These are phyloP conservation scores for Chytriomyces sp. DNA, from an alignment of 192 early-diverging fungal species.

Conservation along the genomic window DNA sequence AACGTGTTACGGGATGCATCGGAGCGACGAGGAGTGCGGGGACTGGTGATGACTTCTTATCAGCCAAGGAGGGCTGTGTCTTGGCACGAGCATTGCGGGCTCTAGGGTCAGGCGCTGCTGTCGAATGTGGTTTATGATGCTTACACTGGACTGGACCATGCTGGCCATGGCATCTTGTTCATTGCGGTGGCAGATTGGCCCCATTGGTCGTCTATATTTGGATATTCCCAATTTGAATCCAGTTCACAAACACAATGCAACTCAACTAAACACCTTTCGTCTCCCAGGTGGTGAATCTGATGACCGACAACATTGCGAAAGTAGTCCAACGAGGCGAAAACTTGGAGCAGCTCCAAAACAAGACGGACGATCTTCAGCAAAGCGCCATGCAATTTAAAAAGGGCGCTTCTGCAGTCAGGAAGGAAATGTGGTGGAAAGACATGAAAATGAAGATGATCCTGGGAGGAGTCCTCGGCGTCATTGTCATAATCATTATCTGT, in stretches of 20 bases:
- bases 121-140: no score
- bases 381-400: constrained; percentile 76
- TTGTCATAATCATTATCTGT: constrained; percentile 82
- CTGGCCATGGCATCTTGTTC: background rate
- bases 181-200: background rate
- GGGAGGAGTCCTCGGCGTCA: constrained; percentile 69
- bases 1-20: no score
- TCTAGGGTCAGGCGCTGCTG: no score
- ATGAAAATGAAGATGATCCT: constrained; percentile 95
- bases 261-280: no score
- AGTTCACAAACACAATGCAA: no score
- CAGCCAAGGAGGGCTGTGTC: no score
- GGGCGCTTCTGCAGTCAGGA: constrained; percentile 78
- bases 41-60: no score
- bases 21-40: no score
- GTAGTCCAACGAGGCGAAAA: constrained; percentile 87
- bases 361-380: constrained; percentile 79
- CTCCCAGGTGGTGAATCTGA: constrained; percentile 30
- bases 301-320: constrained; percentile 84
- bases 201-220: background rate
- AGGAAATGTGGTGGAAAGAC: constrained; percentile 96
- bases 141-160: background rate
- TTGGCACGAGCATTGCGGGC: no score
- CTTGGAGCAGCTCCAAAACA: constrained; percentile 78
- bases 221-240: no score